Percentiles rank a stretch among this genome's conserved stretches.
These are phyloP conservation scores for Paramecium bursaria DNA, from an alignment of 73 alveolate species.

Conservation along the genomic window DNA sequence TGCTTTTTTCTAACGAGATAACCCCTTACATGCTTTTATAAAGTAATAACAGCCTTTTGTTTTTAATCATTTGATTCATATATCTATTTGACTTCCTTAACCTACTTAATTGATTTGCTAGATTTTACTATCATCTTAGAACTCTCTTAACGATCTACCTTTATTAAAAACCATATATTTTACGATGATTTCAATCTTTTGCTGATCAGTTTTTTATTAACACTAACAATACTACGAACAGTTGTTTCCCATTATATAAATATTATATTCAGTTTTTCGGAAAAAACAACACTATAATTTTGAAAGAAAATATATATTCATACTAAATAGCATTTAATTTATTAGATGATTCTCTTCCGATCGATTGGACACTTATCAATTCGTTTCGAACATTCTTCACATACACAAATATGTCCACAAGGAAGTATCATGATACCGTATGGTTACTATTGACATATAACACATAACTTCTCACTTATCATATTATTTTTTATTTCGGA, in stretches of 20 bases:
- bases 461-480: slow-evolving; percentile 33
- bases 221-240: no score
- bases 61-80: neutral
- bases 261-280: no score
- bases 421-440: slow-evolving; percentile 25
- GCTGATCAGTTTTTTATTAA: no score
- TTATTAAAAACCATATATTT: no score
- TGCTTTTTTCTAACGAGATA: slow-evolving; percentile 22
- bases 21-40: neutral
- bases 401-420: slow-evolving; percentile 59
- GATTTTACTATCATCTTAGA: no score
- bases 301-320: no score
- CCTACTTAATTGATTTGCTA: neutral
- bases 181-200: no score
- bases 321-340: no score
- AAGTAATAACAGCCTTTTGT: slow-evolving; percentile 16
- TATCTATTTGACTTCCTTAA: neutral
- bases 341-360: neutral
- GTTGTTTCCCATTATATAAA: no score
- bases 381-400: slow-evolving; percentile 34
- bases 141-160: no score
- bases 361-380: slow-evolving; percentile 46
- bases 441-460: slow-evolving; percentile 7
- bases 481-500: slow-evolving; percentile 12
- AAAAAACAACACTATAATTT: no score